phyloP scores from a whole-genome alignment of 768 basidiomycete species.

The Krasilnikovozyma curviuscula region DNA sequence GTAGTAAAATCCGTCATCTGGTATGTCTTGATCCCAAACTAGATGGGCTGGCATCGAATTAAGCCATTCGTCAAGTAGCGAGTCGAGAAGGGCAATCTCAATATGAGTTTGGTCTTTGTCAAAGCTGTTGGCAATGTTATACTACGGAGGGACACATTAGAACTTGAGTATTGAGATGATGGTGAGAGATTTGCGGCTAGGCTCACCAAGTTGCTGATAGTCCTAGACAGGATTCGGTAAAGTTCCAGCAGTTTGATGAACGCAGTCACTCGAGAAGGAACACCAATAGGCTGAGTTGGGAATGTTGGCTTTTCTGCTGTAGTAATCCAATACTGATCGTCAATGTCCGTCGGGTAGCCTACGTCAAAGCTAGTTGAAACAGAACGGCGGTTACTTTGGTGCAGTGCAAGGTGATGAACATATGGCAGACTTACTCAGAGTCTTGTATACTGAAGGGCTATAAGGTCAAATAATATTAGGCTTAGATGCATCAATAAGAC shows the following conservation, averaged over 20 bases:
- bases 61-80: not conserved
- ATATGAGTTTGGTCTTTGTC: not conserved
- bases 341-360: conserved; percentile 6
- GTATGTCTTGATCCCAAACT: conserved; percentile 1
- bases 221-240: conserved; percentile 2
- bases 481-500: too few species aligned
- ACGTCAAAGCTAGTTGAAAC: conserved; percentile 6
- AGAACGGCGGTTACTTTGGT: not conserved
- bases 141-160: not conserved
- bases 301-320: not conserved
- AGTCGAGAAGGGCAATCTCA: not conserved
- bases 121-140: conserved; percentile 1
- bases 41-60: not conserved
- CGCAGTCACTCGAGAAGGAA: conserved; percentile 2
- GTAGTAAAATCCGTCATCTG: not conserved
- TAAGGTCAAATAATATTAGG: too few species aligned
- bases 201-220: conserved; percentile 1
- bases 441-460: too few species aligned
- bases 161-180: not conserved
- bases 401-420: not conserved
- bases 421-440: too few species aligned
- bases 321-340: conserved; percentile 9
- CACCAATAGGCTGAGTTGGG: conserved; percentile 1
- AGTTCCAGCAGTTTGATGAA: conserved; percentile 6
- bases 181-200: not conserved